phyloP scores from a whole-genome alignment of 148 eudicot species.

The Amaranthus hypochondriacus region DNA sequence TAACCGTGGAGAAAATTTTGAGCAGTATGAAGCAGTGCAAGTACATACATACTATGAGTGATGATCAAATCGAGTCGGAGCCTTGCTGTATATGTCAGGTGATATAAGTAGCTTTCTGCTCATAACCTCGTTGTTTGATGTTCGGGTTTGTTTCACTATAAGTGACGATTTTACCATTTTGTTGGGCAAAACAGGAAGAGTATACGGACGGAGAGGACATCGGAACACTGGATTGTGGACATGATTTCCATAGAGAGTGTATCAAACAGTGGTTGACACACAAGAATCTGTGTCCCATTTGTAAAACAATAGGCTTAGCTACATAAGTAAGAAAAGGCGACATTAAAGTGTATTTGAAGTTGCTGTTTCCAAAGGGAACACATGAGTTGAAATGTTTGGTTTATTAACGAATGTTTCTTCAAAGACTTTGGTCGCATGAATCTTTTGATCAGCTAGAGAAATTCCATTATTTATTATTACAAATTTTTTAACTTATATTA shows the following conservation, averaged over 20 bases:
- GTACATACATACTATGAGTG: slow-evolving; percentile 33
- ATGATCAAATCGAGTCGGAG: slow-evolving; percentile 45
- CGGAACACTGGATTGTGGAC: slow-evolving; percentile 83
- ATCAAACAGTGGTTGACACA: slow-evolving; percentile 83
- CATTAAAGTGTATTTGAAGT: neutral
- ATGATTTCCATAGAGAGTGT: slow-evolving; percentile 72
- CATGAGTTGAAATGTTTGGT: slow-evolving; percentile 16
- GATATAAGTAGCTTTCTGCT: neutral
- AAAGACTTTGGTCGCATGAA: neutral
- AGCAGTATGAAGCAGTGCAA: slow-evolving; percentile 51
- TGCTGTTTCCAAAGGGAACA: slow-evolving; percentile 14
- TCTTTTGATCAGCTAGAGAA: slow-evolving; percentile 7
- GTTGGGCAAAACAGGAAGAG: slow-evolving; percentile 48
- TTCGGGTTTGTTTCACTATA: no score
- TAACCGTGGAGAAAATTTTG: slow-evolving; percentile 57
- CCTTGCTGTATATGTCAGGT: slow-evolving; percentile 97
- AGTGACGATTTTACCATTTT: neutral
- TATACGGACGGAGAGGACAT: slow-evolving; percentile 70
- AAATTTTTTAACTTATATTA: neutral
- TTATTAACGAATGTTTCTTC: slow-evolving; percentile 20
- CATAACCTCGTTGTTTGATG: neutral
- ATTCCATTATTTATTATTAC: neutral
- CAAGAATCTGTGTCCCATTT: slow-evolving; percentile 90
- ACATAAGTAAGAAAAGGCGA: slow-evolving; percentile 19
- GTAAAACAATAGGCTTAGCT: slow-evolving; percentile 69